These are phyloP conservation scores for Eutrema heterophyllum DNA, from an alignment of 345 rosid genomes.

Conservation along the genomic window DNA sequence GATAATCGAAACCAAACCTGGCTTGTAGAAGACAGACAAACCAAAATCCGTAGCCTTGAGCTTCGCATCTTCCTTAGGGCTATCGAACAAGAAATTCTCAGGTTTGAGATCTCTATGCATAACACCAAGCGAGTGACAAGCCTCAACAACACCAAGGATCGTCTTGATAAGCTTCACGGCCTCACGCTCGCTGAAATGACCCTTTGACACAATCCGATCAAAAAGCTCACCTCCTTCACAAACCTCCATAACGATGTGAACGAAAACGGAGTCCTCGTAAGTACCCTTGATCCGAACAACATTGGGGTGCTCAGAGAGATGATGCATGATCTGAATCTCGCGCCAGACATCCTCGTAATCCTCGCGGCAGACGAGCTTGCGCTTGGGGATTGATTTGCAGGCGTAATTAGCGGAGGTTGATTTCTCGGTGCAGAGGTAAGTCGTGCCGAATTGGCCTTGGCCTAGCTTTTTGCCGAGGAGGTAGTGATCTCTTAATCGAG, in stretches of 20 bases:
- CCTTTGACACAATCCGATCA: slow-evolving; percentile 90
- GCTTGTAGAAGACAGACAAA: slow-evolving; percentile 86
- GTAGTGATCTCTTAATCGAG: slow-evolving; percentile 74
- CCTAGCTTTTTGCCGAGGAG: slow-evolving; percentile 82
- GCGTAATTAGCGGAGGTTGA: slow-evolving; percentile 49
- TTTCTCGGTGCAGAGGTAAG: slow-evolving; percentile 75
- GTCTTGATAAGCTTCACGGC: slow-evolving; percentile 87
- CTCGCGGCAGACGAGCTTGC: slow-evolving; percentile 85
- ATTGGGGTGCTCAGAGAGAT: slow-evolving; percentile 74
- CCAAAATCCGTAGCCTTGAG: slow-evolving; percentile 97
- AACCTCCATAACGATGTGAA: slow-evolving; percentile 95
- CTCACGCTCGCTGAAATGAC: slow-evolving; percentile 92
- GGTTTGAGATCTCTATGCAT: slow-evolving; percentile 99
- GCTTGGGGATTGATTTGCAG: slow-evolving; percentile 92
- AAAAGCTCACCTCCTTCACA: slow-evolving; percentile 98
- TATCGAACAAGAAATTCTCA: slow-evolving; percentile 93
- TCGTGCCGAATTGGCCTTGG: slow-evolving; percentile 98
- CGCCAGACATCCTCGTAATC: slow-evolving; percentile 97
- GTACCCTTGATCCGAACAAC: slow-evolving; percentile 89
- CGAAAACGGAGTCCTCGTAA: slow-evolving; percentile 84
- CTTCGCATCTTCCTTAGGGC: slow-evolving; percentile 64
- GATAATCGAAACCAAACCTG: slow-evolving; percentile 45
- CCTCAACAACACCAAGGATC: slow-evolving; percentile 85
- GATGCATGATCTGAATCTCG: slow-evolving; percentile 99
- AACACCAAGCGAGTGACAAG: slow-evolving; percentile 92